phyloP scores from a whole-genome alignment of 495 filamentous ascomycete genomes.

The Tetracladium marchalianum region DNA sequence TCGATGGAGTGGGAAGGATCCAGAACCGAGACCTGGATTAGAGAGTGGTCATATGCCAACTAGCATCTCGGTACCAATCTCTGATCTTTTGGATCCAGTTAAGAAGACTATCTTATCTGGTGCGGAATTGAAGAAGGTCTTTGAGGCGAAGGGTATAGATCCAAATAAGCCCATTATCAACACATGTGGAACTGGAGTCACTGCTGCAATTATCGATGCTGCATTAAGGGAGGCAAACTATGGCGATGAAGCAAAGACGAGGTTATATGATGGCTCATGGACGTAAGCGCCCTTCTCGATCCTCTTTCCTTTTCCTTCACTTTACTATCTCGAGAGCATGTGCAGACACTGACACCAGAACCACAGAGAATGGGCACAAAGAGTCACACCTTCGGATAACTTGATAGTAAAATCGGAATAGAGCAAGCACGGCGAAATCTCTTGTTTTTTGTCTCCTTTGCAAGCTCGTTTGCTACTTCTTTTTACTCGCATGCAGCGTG shows the following conservation, averaged over 20 bases:
- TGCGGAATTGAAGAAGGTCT: conserved; percentile 63
- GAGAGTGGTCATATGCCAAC: conserved; percentile 87
- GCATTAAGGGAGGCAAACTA: conserved; percentile 72
- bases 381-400: conserved; percentile 46
- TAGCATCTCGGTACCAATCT: conserved; percentile 73
- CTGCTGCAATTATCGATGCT: conserved; percentile 84
- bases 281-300: conserved; percentile 54
- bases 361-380: conserved; percentile 66
- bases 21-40: conserved; percentile 81
- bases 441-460: no score
- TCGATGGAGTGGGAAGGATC: conserved; percentile 71
- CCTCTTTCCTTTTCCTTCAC: background rate
- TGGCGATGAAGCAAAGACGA: conserved; percentile 54
- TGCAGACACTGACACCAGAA: conserved; percentile 6
- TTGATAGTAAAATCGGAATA: conserved; percentile 35
- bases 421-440: background rate
- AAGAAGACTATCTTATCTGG: conserved; percentile 71
- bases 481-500: conserved; percentile 10
- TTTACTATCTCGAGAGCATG: background rate
- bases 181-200: conserved; percentile 90
- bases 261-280: conserved; percentile 95
- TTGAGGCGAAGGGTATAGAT: conserved; percentile 67
- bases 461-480: conserved; percentile 10
- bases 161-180: conserved; percentile 77
- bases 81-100: conserved; percentile 67